Base-by-base conservation (phyloP, 202 grass and related monocot species). In the Eragrostis tef region DNA sequence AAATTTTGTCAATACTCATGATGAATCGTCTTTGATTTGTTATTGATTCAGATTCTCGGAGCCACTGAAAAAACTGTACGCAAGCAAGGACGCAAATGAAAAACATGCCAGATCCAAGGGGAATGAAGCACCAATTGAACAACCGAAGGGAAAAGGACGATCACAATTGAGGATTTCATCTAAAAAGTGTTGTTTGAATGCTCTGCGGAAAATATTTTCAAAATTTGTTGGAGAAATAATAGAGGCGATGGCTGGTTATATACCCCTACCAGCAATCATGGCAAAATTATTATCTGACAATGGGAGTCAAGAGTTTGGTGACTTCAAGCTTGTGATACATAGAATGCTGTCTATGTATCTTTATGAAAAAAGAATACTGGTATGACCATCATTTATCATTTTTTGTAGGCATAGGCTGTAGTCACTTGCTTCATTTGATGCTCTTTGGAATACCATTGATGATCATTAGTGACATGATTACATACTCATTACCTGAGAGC, bases 201-300 rank as follows among this genome's bases (percentile, higher is more conserved):
- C 86, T 88, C 85, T 95, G 80, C 83, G 83, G 81, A 90, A 82
- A 84, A 71, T 95, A 66, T 95, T 98, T 81, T 94, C 95, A 78
- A 87, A 98, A 83, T 93, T 91, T 85, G 88, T 98, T 75, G 92
- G 92, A 83, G 92, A 98, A 82, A 91, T 94, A 91, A 98, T 98
- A 26, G 95, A 98, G 71, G 92, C 85, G 70, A 98, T 98, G 92
- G 79, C 92, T 88, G 92, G 92, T 79, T 85, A 90, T 91, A 86
- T 94, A 85, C 87, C 90, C 73, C 85, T 98, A 80, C 95, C 95
- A 51, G 90, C 83, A 85, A 91, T 98, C 25, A 98, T 94, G 92
- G 83, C 88, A 73, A 98, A 98, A 65, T 80, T 98, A 64, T 88
- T 98, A 82, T 93, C 95, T 24, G 90, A 94, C 77, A 98, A 94